These are phyloP conservation scores for Lanmaoa rubissima DNA, from an alignment of 768 basidiomycete species.

Conservation along the genomic window DNA sequence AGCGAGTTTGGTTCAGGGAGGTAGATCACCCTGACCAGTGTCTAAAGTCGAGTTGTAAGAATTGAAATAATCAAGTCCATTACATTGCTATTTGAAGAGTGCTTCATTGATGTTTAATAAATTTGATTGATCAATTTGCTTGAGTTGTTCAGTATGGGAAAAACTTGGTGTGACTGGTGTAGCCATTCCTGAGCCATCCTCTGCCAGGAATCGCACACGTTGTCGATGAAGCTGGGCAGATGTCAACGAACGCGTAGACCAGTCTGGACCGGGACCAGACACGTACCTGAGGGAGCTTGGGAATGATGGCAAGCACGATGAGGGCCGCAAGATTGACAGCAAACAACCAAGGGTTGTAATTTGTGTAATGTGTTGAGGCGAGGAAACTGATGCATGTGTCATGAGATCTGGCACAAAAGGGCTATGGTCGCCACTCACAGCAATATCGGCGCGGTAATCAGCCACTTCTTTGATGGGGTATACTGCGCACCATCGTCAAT, in stretches of 20 bases:
- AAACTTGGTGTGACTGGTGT: conserved; percentile 65
- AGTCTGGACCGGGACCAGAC: neutral
- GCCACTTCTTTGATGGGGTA: conserved; percentile 97
- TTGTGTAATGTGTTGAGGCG: conserved; percentile 96
- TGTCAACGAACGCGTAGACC: conserved; percentile 15
- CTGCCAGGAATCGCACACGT: conserved; percentile 73
- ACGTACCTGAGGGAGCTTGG: conserved; percentile 91
- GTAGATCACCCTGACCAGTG: conserved; percentile 11
- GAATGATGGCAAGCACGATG: conserved; percentile 77
- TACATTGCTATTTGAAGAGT: conserved; percentile 38
- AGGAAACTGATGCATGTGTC: conserved; percentile 64
- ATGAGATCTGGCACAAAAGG: neutral
- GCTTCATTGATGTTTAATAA: conserved; percentile 43
- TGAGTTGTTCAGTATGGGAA: conserved; percentile 46
- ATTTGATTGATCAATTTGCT: conserved; percentile 26
- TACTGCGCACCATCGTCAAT: conserved; percentile 99
- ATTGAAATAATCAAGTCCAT: conserved; percentile 8
- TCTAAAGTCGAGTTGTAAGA: conserved; percentile 18
- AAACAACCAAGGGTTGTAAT: conserved; percentile 94
- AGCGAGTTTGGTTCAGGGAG: conserved; percentile 10
- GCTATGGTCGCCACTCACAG: conserved; percentile 55
- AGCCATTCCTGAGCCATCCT: conserved; percentile 58
- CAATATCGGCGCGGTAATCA: conserved; percentile 82
- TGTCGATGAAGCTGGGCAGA: conserved; percentile 70
- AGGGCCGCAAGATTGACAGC: conserved; percentile 84